phyloP scores from a whole-genome alignment of 176 grass and related monocot species.

The Tillandsia fasciculata region DNA sequence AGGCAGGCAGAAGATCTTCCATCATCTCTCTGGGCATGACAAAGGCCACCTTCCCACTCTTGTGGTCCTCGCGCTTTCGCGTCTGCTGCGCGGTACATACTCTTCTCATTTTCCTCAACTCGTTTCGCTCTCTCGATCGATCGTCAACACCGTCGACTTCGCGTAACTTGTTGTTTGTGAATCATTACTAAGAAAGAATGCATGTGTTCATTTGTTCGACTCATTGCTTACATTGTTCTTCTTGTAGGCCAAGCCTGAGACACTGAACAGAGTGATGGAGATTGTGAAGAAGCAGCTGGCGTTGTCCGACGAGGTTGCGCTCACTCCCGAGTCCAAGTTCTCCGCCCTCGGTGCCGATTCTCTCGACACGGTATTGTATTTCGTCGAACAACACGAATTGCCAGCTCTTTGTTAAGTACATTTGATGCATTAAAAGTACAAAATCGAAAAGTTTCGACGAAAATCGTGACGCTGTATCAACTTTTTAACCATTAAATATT shows the following conservation, averaged over 20 bases:
- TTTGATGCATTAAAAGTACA: not conserved
- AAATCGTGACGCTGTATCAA: not conserved
- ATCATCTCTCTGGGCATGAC: constrained; percentile 24
- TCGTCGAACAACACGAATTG: not conserved
- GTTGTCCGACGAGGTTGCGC: constrained; percentile 29
- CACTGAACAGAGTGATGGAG: constrained; percentile 57
- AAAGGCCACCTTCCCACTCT: constrained; percentile 12
- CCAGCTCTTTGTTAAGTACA: not conserved
- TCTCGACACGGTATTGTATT: constrained; percentile 67
- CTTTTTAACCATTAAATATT: too few species aligned
- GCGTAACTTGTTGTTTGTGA: not conserved
- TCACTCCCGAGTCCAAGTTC: constrained; percentile 56
- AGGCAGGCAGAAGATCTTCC: constrained; percentile 29
- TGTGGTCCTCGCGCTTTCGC: constrained; percentile 28
- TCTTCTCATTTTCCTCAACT: not conserved
- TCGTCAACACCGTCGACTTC: not conserved
- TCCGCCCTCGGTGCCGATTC: constrained; percentile 63
- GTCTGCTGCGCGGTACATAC: constrained; percentile 34
- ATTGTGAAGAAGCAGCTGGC: constrained; percentile 76
- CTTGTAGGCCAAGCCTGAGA: constrained; percentile 58
- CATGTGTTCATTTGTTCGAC: not conserved
- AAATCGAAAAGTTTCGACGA: not conserved
- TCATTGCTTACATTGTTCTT: not conserved
- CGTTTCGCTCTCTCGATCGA: not conserved
- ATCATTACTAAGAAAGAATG: not conserved